These are phyloP conservation scores for Quercus berberidifolia DNA, from an alignment of 306 rosid species.

Conservation along the genomic window DNA sequence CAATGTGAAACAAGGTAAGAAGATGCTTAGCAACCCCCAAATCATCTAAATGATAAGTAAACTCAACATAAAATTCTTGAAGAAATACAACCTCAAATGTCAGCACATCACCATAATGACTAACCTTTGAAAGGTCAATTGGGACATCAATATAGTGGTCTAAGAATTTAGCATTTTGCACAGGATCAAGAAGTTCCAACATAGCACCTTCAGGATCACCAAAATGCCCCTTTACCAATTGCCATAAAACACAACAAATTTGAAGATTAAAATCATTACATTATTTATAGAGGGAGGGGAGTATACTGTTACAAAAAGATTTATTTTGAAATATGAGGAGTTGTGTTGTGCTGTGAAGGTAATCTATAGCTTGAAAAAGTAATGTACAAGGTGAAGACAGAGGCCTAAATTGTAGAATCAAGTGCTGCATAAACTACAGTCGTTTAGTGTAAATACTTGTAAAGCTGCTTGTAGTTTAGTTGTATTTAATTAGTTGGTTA, in stretches of 20 bases:
- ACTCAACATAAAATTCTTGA: slow-evolving; percentile 5
- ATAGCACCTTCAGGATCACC: slow-evolving; percentile 98
- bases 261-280: slow-evolving; percentile 17
- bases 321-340: not conserved
- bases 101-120: slow-evolving; percentile 19
- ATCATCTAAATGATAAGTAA: not conserved
- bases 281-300: not conserved
- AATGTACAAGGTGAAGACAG: too few relatives aligned
- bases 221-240: slow-evolving; percentile 95
- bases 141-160: slow-evolving; percentile 99
- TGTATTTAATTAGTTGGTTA: too few relatives aligned
- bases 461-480: too few relatives aligned
- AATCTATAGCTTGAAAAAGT: too few relatives aligned
- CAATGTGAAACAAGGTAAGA: slow-evolving; percentile 17
- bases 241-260: slow-evolving; percentile 31
- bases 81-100: slow-evolving; percentile 9
- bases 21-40: not conserved
- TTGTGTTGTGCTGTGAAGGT: too few relatives aligned
- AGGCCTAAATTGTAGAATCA: too few relatives aligned
- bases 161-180: slow-evolving; percentile 97
- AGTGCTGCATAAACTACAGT: too few relatives aligned
- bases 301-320: not conserved
- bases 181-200: slow-evolving; percentile 99
- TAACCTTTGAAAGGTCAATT: slow-evolving; percentile 92
- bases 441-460: too few relatives aligned